Percentiles rank a stretch among this genome's conserved stretches.
phyloP scores from a whole-genome alignment of 164 flowering plant genomes.

The Vitis labrusca region DNA sequence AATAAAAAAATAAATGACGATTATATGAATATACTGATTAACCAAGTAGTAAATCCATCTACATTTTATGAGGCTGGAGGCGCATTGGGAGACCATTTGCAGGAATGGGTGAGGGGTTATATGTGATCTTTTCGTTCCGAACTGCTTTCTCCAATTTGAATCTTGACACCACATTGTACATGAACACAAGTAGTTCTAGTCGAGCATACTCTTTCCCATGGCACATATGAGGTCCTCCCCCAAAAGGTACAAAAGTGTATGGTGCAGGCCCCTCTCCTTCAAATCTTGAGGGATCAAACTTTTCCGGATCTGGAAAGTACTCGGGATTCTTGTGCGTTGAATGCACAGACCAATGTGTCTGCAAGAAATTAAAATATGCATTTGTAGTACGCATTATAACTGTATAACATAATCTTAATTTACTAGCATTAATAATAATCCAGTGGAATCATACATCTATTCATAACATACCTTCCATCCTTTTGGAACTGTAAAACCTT shows the following conservation, averaged over 20 bases:
- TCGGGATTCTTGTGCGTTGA: slow-evolving; percentile 42
- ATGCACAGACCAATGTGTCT: slow-evolving; percentile 55
- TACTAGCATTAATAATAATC: too few species aligned
- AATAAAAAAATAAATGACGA: too few species aligned
- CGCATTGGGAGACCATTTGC: neutral
- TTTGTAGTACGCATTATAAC: too few species aligned
- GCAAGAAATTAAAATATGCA: neutral
- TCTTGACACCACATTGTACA: slow-evolving; percentile 25
- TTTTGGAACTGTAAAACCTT: slow-evolving; percentile 53
- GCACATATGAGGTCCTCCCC: slow-evolving; percentile 65
- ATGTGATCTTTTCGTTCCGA: neutral
- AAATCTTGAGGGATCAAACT: slow-evolving; percentile 50
- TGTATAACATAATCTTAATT: too few species aligned
- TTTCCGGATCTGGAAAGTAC: slow-evolving; percentile 24
- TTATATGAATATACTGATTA: too few species aligned
- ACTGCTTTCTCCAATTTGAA: slow-evolving; percentile 1
- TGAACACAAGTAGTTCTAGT: slow-evolving; percentile 45
- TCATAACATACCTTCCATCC: slow-evolving; percentile 13
- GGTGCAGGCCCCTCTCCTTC: slow-evolving; percentile 51
- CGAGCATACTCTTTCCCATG: slow-evolving; percentile 56
- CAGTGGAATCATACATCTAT: too few species aligned
- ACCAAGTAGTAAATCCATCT: too few species aligned
- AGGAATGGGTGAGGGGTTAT: neutral
- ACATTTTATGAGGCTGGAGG: slow-evolving; percentile 3
- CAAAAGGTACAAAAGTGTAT: slow-evolving; percentile 57